These are phyloP conservation scores for Lactarius evosmus DNA, from an alignment of 768 basidiomycete species.

Conservation along the genomic window DNA sequence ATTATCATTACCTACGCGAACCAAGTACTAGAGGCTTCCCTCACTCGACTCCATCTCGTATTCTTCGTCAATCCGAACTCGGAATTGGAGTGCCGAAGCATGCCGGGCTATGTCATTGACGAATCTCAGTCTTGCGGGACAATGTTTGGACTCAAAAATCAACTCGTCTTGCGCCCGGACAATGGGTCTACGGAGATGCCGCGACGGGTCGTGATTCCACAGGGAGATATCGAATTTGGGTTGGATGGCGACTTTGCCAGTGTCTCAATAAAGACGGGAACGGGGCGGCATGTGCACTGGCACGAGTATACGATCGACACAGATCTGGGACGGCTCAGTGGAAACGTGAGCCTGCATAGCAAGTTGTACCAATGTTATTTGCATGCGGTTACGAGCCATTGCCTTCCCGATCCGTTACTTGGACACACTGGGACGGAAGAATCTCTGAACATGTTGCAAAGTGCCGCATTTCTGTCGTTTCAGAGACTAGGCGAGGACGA, in stretches of 20 bases:
- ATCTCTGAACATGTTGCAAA: constrained; percentile 40
- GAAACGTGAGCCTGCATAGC: constrained; percentile 32
- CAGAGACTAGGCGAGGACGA: constrained; percentile 31
- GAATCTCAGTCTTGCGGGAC: constrained; percentile 41
- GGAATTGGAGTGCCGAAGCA: constrained; percentile 40
- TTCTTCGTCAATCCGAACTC: constrained; percentile 37
- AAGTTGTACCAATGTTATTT: constrained; percentile 42
- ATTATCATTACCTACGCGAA: neutral
- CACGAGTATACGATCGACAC: constrained; percentile 35
- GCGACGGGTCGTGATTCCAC: constrained; percentile 14
- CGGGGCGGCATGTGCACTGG: constrained; percentile 23
- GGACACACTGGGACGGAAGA: constrained; percentile 44
- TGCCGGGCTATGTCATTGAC: constrained; percentile 44
- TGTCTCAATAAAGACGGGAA: constrained; percentile 1
- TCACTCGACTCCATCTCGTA: constrained; percentile 42
- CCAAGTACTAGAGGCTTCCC: neutral
- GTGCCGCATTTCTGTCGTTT: constrained; percentile 42
- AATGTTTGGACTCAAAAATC: constrained; percentile 43
- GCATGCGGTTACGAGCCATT: constrained; percentile 45
- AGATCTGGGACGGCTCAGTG: constrained; percentile 34
- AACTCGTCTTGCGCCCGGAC: constrained; percentile 24
- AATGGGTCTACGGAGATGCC: neutral
- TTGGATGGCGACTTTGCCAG: neutral
- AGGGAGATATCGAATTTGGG: neutral
- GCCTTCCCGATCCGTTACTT: constrained; percentile 44